Evolutionary conservation across 768 basidiomycete genomes (phyloP), one percentile per base, ranked within the genome.

Genomic region (Mycena epipterygia): DNA sequence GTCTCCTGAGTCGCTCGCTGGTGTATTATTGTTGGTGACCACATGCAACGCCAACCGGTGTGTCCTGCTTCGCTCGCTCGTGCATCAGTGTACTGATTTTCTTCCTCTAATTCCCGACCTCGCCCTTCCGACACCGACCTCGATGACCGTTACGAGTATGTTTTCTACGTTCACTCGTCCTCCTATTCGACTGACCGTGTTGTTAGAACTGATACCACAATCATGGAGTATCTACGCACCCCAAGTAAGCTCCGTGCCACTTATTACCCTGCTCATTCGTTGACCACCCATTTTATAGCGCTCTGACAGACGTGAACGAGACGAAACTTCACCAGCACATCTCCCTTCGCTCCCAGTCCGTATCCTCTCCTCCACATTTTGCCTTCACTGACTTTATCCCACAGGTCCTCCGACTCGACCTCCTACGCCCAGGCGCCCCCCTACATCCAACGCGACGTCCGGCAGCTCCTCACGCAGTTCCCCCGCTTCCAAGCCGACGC

Each of bases 401-500:
- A 23, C 55, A 69, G 61, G 2, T 5, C 1, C 41, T 7, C 58
- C 21, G 25, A 6, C 11, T 12, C 44, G 3, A 16, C 2, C 17
- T 57, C 68, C 1, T 69, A 63, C 37, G 17, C 19, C 19, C 11
- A 32, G 12, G 68, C 68, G 0, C 27, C 41, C 7, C 8, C 27
- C n/a, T 49, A 14, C 62, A 30, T 64, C 13, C 68, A 64, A 14
- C 48, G 48, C 27, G 11, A 25, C 27, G 56, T 52, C 32, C 62
- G 46, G 48, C 4, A 1, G 17, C 35, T 64, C n/a, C 27, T 59
- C 39, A 9, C 14, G 17, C 39, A 52, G 29, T 27, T n/a, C 25
- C 62, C 68, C 30, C 17, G n/a, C n/a, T 27, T 64, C 23, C 39
- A 42, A 35, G 37, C 41, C 48, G 68, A 70, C 39, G 5, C 37